Evolutionary conservation across 768 basidiomycete genomes (phyloP), one percentile per base, ranked within the genome.

Genomic region (Suillus variegatus): DNA sequence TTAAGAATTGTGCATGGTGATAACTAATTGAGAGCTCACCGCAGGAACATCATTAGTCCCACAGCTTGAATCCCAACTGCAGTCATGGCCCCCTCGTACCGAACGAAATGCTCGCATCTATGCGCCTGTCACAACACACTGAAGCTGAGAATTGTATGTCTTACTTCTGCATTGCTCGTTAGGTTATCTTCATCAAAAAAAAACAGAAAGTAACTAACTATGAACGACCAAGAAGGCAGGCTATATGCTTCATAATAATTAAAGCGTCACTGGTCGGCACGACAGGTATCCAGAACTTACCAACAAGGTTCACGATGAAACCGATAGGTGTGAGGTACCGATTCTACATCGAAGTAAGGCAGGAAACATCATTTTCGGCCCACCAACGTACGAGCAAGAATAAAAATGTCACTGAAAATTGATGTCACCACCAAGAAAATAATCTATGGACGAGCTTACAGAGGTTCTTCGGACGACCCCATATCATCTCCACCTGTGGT

Each of bases 321-420:
- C 85, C 86, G 2, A 89, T 74, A 0, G 88, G 87, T 0, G 85
- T 88, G 28, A 89, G 74, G 68, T 90, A 90, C 22, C 88, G 84
- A 69, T 89, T 89, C 87, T 89, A 60, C 44, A 64, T 74, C 78
- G 79, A 61, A 22, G 20, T 55, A 22, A 7, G 38, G 41, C 25
- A 12, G 55, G 47, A 41, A 5, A 16, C 20, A 16, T 10, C 4
- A 20, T 25, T 35, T 49, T 47, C 51, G 9, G 2, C 10, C 25
- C 25, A 13, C 5, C 4, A 28, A 66, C 79, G 57, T 68, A 81
- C 81, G 41, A 82, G 25, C 18, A 81, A 68, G 65, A 82, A 82
- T 38, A 82, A 68, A 41, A 69, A 79, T 22, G 68, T 65, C 58
- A 75, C 80, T 81, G n/a, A 43, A 13, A 28, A 22, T 41, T 10